Evolutionary conservation across 1,284 basidiomycete genomes (phyloP), one percentile per base, ranked within the genome.

Genomic region (Malassezia caprae): DNA sequence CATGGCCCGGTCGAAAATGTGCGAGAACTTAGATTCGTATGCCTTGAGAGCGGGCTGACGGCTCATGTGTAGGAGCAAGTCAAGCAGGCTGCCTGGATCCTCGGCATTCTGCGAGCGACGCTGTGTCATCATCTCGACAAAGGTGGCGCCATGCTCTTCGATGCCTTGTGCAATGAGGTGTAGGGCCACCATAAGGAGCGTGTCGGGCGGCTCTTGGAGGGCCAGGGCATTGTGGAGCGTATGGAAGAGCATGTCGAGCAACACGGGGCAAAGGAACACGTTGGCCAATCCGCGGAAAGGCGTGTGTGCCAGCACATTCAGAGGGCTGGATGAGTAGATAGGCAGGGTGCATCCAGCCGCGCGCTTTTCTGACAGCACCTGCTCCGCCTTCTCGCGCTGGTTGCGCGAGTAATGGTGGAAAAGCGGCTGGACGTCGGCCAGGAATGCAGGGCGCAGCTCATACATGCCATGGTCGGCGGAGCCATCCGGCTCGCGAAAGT

Each of bases 401-500:
- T 98, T 98, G 28, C 91, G 82, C 11, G 88, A 86, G 76, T 94
- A 98, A 71, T 96, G 90, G 72, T 86, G 88, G 79, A 93, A 96
- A 78, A 90, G 94, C 0, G 91, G 90, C 68, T 96, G 87, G 60
- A 98, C 85, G 62, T 96, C 86, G 60, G 84, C 84, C 72, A 83
- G 90, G 26, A 79, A 80, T 65, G 87, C 87, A 28, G 89, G 83
- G 69, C 85, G 86, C 56, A 98, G 81, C 64, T 90, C 85, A 77
- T 96, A 98, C 32, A 83, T 79, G 0, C 94, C 94, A 1, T 81
- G 81, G 63, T 94, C 90, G 2, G 83, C 79, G 0, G 81, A 82
- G 0, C 82, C 76, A 66, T 88, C 86, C 0, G 91, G 91, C 0
- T 84, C 78, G 39, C 83, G 83, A 80, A 93, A 94, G 61, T 81